phyloP scores from a whole-genome alignment of 805 yeast species.

The Candida nanaspora region DNA sequence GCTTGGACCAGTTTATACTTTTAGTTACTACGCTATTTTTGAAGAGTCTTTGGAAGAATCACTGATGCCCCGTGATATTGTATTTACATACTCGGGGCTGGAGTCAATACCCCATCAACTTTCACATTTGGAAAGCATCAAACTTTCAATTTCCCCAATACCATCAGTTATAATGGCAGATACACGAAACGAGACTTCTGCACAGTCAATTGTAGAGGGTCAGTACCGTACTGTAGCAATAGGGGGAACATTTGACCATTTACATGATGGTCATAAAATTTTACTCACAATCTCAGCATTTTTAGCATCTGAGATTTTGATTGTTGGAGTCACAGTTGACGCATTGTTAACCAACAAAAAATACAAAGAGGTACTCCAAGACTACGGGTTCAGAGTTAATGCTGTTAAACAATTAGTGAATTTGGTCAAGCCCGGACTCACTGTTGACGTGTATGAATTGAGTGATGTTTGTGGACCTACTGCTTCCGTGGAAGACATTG shows the following conservation, averaged over 20 bases:
- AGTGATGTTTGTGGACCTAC: constrained; percentile 94
- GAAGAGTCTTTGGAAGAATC: not conserved
- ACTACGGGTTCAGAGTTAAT: constrained; percentile 43
- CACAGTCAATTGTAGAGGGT: too few species aligned
- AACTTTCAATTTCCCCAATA: not conserved
- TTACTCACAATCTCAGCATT: constrained; percentile 68
- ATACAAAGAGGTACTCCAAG: constrained; percentile 56
- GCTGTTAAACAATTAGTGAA: constrained; percentile 43
- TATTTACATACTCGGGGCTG: not conserved
- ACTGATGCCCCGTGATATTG: not conserved
- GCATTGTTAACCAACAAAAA: constrained; percentile 69
- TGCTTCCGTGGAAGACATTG: constrained; percentile 62
- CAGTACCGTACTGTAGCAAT: constrained; percentile 40
- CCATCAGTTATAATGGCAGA: not conserved
- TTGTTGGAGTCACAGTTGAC: constrained; percentile 81
- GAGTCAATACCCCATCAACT: not conserved
- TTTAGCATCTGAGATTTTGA: constrained; percentile 44
- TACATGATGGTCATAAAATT: constrained; percentile 93
- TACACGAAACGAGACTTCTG: too few species aligned
- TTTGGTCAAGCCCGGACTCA: constrained; percentile 37
- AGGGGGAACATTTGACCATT: constrained; percentile 96
- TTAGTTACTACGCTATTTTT: not conserved
- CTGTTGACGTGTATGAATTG: constrained; percentile 51
- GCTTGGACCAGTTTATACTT: too few species aligned
- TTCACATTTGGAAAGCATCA: not conserved